Conservation (phyloP, 768 basidiomycete species). For the Leccinum uliginosum region DNA sequence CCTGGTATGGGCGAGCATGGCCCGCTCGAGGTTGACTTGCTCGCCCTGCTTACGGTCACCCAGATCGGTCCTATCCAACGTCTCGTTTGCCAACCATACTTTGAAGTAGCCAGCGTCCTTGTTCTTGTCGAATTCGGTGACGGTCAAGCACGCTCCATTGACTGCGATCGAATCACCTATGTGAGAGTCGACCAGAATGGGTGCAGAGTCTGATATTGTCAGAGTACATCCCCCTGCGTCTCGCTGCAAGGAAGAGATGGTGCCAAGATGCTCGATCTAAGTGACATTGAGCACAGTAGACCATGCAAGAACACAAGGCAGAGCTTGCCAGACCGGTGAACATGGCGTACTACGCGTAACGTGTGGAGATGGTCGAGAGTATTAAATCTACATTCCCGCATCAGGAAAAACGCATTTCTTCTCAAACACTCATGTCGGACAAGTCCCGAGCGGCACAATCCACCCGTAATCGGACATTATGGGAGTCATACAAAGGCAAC, state of each 20-base stretch:
- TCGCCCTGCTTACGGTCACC: constrained; percentile 79
- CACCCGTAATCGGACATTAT: constrained; percentile 27
- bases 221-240: constrained; percentile 80
- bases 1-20: constrained; percentile 85
- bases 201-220: constrained; percentile 63
- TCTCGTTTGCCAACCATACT: constrained; percentile 96
- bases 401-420: background rate
- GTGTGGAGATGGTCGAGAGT: too few species aligned
- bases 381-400: background rate
- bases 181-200: constrained; percentile 83
- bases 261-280: constrained; percentile 89
- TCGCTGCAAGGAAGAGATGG: constrained; percentile 56
- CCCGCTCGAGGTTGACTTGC: constrained; percentile 88
- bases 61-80: constrained; percentile 83
- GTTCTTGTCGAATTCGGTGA: constrained; percentile 70
- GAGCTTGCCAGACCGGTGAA: constrained; percentile 73
- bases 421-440: constrained; percentile 15
- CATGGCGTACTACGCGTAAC: too few species aligned
- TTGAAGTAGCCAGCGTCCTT: constrained; percentile 77
- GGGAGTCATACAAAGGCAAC: constrained; percentile 44
- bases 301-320: background rate
- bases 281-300: constrained; percentile 4
- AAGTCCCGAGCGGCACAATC: constrained; percentile 5
- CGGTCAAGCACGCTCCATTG: constrained; percentile 86
- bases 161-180: constrained; percentile 94